phyloP scores from a whole-genome alignment of 805 yeast species.

The Ogataea thermomethanolica region DNA sequence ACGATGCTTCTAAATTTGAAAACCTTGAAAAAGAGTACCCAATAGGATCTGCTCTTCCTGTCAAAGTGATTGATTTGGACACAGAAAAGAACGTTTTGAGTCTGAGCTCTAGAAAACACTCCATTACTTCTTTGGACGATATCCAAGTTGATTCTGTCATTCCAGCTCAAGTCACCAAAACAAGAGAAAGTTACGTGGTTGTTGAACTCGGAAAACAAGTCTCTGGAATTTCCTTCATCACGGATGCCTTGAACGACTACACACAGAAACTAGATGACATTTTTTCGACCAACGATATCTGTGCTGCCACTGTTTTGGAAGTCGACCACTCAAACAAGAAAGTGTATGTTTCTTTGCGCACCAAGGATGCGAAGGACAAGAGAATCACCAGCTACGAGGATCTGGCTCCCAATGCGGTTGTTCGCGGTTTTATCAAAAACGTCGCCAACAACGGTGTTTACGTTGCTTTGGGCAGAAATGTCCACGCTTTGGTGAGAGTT shows the following conservation, averaged over 20 bases:
- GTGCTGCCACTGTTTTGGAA: conserved; percentile 52
- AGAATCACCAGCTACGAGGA: conserved; percentile 47
- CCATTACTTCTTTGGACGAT: conserved; percentile 43
- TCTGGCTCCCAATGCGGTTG: conserved; percentile 63
- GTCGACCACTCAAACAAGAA: conserved; percentile 48
- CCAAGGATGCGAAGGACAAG: conserved; percentile 48
- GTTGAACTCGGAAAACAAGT: conserved; percentile 66
- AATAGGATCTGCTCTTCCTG: conserved; percentile 65
- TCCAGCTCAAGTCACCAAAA: conserved; percentile 61
- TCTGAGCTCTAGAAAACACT: conserved; percentile 46
- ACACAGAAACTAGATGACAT: conserved; percentile 47
- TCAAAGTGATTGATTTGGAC: conserved; percentile 53
- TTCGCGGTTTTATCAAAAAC: conserved; percentile 77
- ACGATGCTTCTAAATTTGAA: conserved; percentile 45
- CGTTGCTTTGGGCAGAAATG: conserved; percentile 65
- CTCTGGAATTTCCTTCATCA: conserved; percentile 61
- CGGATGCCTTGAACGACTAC: conserved; percentile 76
- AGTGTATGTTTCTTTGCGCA: conserved; percentile 62
- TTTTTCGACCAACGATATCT: conserved; percentile 49
- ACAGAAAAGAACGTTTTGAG: conserved; percentile 47
- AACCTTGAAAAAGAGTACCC: conserved; percentile 60
- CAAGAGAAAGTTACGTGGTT: conserved; percentile 56
- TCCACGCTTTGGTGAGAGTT: conserved; percentile 78
- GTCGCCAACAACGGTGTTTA: conserved; percentile 74
- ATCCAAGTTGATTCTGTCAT: conserved; percentile 50